Evolutionary conservation across 495 filamentous ascomycete species (phyloP), one percentile per base, ranked within the genome.

Genomic region (Platismatia glauca): DNA sequence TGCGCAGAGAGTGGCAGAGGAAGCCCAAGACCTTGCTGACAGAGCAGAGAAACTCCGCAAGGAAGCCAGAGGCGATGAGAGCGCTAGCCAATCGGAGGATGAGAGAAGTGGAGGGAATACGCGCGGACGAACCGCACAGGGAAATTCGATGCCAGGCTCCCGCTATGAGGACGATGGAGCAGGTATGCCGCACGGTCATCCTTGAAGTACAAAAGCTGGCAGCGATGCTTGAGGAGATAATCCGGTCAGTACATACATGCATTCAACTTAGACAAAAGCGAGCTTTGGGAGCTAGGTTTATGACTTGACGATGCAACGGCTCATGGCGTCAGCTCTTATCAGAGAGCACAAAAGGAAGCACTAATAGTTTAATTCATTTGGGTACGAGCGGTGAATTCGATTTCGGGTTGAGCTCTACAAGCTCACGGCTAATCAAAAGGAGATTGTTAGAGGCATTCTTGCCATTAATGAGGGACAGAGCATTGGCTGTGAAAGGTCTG

Each of bases 1-100:
- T 15, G 94, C 92, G 15, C 90, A 96, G 73, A 81, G 83, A 62
- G 93, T 91, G 2, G 86, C 86, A 1, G 87, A 88, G 63, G 84
- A 91, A 71, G 90, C 85, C 55, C 78, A 81, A 71, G 82, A 79
- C 74, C 74, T 81, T 35, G 75, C 77, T 60, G 73, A 79, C 55
- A 73, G 75, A 11, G 77, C 77, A 12, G 74, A 79, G 64, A 74
- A 75, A 52, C 70, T 80, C 56, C 77, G 76, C 60, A 80, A 75
- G 55, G 64, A 69, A 27, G 68, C 68, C 24, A 59, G 57, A 34
- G 77, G 73, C 20, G 78, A 79, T 59, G 78, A 81, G 61, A 81
- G 79, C 69, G 78, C 78, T 9, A 81, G 79, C 66, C 79, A 79
- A 63, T 79, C 78, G 27, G 78, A 81, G 58, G 78, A 81, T 61